Base-by-base conservation (phyloP, 306 rosid species). In the Senna tora region DNA sequence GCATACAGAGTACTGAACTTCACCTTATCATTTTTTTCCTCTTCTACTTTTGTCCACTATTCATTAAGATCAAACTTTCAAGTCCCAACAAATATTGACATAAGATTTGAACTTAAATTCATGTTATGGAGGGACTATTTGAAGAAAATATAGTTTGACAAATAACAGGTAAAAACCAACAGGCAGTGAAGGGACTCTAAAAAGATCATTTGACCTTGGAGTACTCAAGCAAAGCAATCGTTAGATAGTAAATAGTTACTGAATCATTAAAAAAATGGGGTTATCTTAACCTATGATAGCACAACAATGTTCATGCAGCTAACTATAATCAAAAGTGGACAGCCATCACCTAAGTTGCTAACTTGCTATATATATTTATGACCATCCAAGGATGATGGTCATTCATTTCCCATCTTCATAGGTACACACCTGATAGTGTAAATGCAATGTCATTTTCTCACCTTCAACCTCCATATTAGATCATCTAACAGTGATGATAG, bases 361-460 rank as follows among this genome's bases (percentile, higher is more conserved):
- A n/a, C n/a, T n/a, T n/a, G 56, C 63, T 68, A 62, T 36, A 61
- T 6, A 74, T 39, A 54, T 65, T 30, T n/a, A 65, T 39, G 34
- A 64, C 55, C 51, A 47, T 45, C 16, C 34, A 67, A 66, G 22
- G 3, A 58, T 38, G 16, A 42, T 16, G 21, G 19, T 20, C 12
- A 8, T 21, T 14, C 13, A 43, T 65, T 19, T 43, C 33, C 55
- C 17, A 14, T 43, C 17, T 6, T 22, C 38, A 49, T 15, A 28
- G 22, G 19, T 41, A 21, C 41, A 63, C 9, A 12, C 15, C 22
- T 14, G 50, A 2, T 13, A 6, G 57, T n/a, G 65, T 22, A 74
- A 74, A 74, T 53, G 38, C 46, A 69, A 62, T 5, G 12, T 6
- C 51, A 19, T 38, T 21, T 56, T 75, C 65, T 38, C 30, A 11